These are phyloP conservation scores for Inga laurina DNA, from an alignment of 306 rosid species.

Conservation along the genomic window DNA sequence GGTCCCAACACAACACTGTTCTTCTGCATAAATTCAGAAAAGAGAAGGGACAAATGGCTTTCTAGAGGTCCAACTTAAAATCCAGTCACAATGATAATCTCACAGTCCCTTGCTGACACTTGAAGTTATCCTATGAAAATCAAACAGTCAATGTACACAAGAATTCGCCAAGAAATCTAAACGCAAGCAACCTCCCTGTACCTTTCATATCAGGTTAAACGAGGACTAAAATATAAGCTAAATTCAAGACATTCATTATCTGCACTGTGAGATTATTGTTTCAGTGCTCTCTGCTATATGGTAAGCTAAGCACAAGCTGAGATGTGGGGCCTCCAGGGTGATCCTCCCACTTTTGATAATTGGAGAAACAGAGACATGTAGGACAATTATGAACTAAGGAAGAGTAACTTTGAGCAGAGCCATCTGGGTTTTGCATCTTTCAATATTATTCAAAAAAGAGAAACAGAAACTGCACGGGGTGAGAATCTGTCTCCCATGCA, in stretches of 20 bases:
- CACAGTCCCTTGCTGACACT: neutral
- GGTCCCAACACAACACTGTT: neutral
- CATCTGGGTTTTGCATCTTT: conserved; percentile 34
- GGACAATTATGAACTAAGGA: conserved; percentile 31
- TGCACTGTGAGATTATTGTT: neutral
- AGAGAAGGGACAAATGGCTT: neutral
- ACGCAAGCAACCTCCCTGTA: conserved; percentile 17
- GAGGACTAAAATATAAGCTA: conserved; percentile 8
- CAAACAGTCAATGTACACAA: conserved; percentile 19
- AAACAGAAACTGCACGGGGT: conserved; percentile 56
- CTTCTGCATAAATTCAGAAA: neutral
- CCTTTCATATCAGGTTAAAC: conserved; percentile 22
- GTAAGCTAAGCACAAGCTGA: conserved; percentile 22
- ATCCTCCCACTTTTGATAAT: conserved; percentile 21
- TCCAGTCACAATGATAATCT: neutral
- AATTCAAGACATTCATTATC: conserved; percentile 29
- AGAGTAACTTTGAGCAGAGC: conserved; percentile 36
- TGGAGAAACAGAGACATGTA: conserved; percentile 23
- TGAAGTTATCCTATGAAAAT: neutral
- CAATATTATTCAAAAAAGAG: conserved; percentile 44
- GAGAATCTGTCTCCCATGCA: conserved; percentile 77
- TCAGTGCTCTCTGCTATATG: conserved; percentile 16
- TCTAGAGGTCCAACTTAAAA: neutral
- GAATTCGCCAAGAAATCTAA: conserved; percentile 20
- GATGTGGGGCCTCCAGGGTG: conserved; percentile 28